phyloP scores from a whole-genome alignment of 73 alveolate genomes.

The Effrenium voratum region DNA sequence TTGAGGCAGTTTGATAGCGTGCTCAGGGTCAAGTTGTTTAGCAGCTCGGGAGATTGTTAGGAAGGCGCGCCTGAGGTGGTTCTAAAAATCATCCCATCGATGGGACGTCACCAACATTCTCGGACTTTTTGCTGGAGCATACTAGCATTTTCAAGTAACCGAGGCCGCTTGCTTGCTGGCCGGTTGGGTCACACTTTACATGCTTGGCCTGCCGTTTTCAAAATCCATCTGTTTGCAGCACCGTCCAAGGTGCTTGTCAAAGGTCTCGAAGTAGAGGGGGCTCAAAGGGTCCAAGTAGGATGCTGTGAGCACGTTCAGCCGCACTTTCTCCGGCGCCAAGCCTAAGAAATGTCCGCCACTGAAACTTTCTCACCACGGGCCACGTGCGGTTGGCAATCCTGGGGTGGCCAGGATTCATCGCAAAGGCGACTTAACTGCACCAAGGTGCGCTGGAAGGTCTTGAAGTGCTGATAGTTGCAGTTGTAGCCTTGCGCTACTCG shows the following conservation, averaged over 20 bases:
- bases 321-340: neutral
- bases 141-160: no score
- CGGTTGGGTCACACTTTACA: no score
- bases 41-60: no score
- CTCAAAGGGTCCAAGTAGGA: constrained; percentile 64
- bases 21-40: no score
- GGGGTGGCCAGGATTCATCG: neutral
- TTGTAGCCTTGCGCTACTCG: constrained; percentile 77
- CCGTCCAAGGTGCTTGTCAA: constrained; percentile 47
- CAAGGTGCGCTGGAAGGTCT: constrained; percentile 59
- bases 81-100: no score
- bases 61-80: no score
- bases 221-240: neutral
- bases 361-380: neutral
- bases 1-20: no score
- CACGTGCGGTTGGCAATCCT: neutral
- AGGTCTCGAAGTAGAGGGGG: constrained; percentile 66
- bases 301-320: constrained; percentile 73
- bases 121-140: no score
- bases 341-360: neutral
- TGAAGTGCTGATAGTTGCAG: constrained; percentile 82
- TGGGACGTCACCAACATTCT: no score
- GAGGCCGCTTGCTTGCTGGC: no score
- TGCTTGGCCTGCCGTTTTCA: neutral
- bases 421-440: neutral